These are phyloP conservation scores for Raphidocelis subcapitata DNA, from an alignment of 139 green algal genomes.

Conservation along the genomic window DNA sequence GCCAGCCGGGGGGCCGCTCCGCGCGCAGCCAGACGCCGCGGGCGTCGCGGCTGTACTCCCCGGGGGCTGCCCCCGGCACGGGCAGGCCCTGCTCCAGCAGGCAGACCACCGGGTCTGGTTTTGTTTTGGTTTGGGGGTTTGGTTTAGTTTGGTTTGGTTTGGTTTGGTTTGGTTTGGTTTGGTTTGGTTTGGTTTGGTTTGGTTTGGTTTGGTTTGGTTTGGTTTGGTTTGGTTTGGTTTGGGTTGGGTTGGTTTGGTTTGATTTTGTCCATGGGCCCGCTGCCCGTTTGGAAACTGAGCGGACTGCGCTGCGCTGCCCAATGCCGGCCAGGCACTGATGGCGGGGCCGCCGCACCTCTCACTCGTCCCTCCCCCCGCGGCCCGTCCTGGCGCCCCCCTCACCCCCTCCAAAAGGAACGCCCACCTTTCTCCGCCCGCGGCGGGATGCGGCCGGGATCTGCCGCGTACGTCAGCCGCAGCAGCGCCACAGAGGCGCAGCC, in stretches of 20 bases:
- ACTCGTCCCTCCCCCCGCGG: too few species aligned
- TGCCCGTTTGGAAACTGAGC: neutral
- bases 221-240: too few species aligned
- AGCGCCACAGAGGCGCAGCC: neutral
- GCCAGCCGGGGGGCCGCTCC: neutral
- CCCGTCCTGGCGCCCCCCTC: neutral
- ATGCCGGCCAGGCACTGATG: neutral
- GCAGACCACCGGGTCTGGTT: neutral
- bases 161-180: neutral
- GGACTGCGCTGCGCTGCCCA: too few species aligned
- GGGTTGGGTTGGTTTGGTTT: too few species aligned
- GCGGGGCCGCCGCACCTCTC: too few species aligned
- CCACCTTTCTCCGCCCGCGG: slow-evolving; percentile 17
- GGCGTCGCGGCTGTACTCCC: slow-evolving; percentile 2
- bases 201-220: neutral
- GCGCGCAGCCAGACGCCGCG: slow-evolving; percentile 11
- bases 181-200: neutral
- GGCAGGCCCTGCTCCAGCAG: slow-evolving; percentile 12
- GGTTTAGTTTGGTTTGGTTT: neutral
- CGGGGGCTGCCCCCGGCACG: neutral
- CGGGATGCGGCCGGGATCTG: slow-evolving; percentile 32
- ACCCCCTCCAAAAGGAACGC: neutral
- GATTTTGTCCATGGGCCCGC: neutral
- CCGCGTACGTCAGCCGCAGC: slow-evolving; percentile 19
- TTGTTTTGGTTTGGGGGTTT: neutral